These are phyloP conservation scores for Drechslera avenae DNA, from an alignment of 2,329 filamentous ascomycete genomes.

Conservation along the genomic window DNA sequence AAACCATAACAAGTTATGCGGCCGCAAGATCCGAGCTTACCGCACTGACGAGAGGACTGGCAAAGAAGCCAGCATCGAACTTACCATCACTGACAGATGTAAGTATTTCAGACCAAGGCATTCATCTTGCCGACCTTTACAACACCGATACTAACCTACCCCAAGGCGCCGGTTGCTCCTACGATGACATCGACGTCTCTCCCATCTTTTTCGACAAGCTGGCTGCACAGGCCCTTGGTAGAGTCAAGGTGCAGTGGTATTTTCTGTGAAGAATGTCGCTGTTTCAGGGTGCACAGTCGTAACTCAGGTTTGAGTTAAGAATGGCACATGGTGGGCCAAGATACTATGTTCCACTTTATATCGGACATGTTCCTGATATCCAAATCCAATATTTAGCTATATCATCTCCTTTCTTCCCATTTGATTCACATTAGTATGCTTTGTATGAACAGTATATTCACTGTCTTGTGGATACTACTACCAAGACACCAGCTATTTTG, in stretches of 20 bases:
- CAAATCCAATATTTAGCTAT: background rate
- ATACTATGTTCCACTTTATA: background rate
- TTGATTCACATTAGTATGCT: background rate
- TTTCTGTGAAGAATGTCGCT: conserved; percentile 49
- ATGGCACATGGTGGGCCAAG: background rate
- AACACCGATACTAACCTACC: conserved; percentile 17
- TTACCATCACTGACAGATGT: conserved; percentile 73
- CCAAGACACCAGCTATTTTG: background rate
- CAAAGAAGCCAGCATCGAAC: conserved; percentile 58
- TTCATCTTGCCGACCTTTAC: background rate
- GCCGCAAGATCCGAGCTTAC: conserved; percentile 66
- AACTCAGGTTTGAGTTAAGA: conserved; percentile 3
- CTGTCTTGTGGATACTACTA: background rate
- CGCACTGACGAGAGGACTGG: conserved; percentile 54
- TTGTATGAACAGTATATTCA: background rate
- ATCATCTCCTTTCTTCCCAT: background rate
- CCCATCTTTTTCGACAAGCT: conserved; percentile 55
- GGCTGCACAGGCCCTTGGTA: conserved; percentile 53
- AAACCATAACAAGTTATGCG: conserved; percentile 72
- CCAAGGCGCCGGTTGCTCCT: conserved; percentile 53
- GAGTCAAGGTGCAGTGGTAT: conserved; percentile 57
- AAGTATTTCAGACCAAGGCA: conserved; percentile 13
- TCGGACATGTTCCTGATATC: background rate
- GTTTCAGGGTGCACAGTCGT: background rate
- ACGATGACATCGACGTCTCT: conserved; percentile 58